A percentile compares a stretch with the other conserved stretches of the same genome.
These are phyloP conservation scores for Jamesozyma piceae DNA, from an alignment of 805 yeast genomes.

Conservation along the genomic window DNA sequence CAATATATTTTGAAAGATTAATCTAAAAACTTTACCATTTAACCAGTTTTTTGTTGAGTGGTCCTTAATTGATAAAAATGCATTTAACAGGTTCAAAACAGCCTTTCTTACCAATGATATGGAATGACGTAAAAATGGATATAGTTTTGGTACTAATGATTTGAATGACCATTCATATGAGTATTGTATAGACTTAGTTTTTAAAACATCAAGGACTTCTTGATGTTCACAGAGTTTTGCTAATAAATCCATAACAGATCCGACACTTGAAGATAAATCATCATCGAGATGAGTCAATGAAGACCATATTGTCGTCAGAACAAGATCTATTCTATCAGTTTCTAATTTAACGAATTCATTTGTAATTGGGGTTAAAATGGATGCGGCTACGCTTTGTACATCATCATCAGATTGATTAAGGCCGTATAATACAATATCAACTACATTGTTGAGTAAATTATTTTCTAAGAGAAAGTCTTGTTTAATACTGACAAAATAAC, in stretches of 20 bases:
- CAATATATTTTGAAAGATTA: constrained; percentile 76
- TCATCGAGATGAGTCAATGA: constrained; percentile 77
- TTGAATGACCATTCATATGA: constrained; percentile 51
- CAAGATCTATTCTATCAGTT: constrained; percentile 35
- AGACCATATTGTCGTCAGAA: constrained; percentile 77
- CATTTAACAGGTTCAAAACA: constrained; percentile 68
- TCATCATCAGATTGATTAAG: constrained; percentile 78
- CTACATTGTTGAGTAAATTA: constrained; percentile 54
- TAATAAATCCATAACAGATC: constrained; percentile 88
- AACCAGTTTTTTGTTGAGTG: constrained; percentile 60
- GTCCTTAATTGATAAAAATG: constrained; percentile 57
- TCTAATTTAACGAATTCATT: constrained; percentile 69
- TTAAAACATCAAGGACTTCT: constrained; percentile 65
- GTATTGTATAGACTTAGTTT: constrained; percentile 44
- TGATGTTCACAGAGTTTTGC: constrained; percentile 79
- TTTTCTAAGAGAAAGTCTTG: constrained; percentile 61
- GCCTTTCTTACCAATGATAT: constrained; percentile 85
- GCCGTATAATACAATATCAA: constrained; percentile 81
- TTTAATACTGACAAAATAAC: constrained; percentile 85
- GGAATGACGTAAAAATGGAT: constrained; percentile 89
- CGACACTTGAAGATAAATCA: constrained; percentile 89
- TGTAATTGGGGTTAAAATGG: constrained; percentile 84
- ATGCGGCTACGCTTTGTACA: constrained; percentile 94
- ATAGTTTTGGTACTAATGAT: constrained; percentile 76
- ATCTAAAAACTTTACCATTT: constrained; percentile 58